Evolutionary conservation across 2,329 filamentous ascomycete species (phyloP).

Genomic region (Microascus cirrosus): DNA sequence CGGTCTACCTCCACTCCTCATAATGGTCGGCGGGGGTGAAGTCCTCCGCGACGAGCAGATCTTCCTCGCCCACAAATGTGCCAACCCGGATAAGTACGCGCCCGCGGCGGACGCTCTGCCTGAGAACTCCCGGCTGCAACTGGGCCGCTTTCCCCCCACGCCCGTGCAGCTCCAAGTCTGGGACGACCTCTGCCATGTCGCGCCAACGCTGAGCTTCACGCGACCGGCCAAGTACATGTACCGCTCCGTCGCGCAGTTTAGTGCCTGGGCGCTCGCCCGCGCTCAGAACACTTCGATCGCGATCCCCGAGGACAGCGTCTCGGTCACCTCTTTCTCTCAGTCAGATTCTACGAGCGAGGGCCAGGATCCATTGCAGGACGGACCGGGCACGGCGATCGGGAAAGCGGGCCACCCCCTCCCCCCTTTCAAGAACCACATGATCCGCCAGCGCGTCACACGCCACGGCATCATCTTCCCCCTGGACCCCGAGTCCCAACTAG

Average conservation of each 20-base stretch:
- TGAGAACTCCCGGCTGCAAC: conserved; percentile 44
- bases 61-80: conserved; percentile 88
- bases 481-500: conserved; percentile 50
- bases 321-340: conserved; percentile 55
- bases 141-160: conserved; percentile 67
- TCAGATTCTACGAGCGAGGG: conserved; percentile 15
- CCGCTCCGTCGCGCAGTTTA: conserved; percentile 82
- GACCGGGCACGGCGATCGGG: conserved; percentile 42
- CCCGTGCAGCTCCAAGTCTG: conserved; percentile 91
- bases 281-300: conserved; percentile 74
- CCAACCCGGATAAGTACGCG: conserved; percentile 67
- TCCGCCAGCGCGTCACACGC: conserved; percentile 74
- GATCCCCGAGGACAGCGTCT: conserved; percentile 66
- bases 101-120: conserved; percentile 54
- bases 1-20: conserved; percentile 75
- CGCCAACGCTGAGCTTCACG: conserved; percentile 88
- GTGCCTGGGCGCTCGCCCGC: conserved; percentile 77
- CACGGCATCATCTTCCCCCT: conserved; percentile 66
- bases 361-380: background rate
- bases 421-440: conserved; percentile 75
- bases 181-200: conserved; percentile 90
- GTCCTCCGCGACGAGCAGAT: conserved; percentile 89
- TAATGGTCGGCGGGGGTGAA: conserved; percentile 82
- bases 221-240: conserved; percentile 96
- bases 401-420: conserved; percentile 78